Evolutionary conservation across 768 basidiomycete genomes (phyloP).

Genomic region (Infundibulicybe gibba): DNA sequence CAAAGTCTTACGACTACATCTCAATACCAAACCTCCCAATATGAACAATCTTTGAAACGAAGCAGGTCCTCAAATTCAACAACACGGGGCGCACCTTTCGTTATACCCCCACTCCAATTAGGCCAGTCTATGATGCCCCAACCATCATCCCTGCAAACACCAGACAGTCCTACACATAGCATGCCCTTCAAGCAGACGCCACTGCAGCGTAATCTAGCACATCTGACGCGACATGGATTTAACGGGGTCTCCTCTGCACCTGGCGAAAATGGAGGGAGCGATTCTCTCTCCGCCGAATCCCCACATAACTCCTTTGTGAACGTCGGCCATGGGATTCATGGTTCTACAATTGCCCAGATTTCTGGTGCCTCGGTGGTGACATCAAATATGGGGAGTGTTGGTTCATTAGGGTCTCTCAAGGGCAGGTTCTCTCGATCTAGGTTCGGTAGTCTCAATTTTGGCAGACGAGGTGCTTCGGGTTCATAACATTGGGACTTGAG

Average conservation of each 20-base stretch:
- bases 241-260: slow-evolving; percentile 79
- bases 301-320: slow-evolving; percentile 76
- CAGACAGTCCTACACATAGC: slow-evolving; percentile 19
- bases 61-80: slow-evolving; percentile 45
- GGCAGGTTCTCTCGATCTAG: slow-evolving; percentile 74
- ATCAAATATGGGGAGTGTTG: slow-evolving; percentile 60
- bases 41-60: slow-evolving; percentile 45
- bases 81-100: slow-evolving; percentile 33
- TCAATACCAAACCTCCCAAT: slow-evolving; percentile 43
- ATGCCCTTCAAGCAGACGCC: slow-evolving; percentile 58
- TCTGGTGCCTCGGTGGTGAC: slow-evolving; percentile 59
- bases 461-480: slow-evolving; percentile 37
- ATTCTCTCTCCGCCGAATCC: slow-evolving; percentile 62
- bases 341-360: slow-evolving; percentile 31
- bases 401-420: slow-evolving; percentile 59
- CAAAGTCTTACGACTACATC: slow-evolving; percentile 24
- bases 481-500: neutral
- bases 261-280: slow-evolving; percentile 54
- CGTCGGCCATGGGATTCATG: slow-evolving; percentile 50
- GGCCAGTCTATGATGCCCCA: slow-evolving; percentile 45
- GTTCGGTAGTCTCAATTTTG: slow-evolving; percentile 72
- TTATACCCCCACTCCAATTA: slow-evolving; percentile 51
- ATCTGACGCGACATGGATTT: slow-evolving; percentile 80
- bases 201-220: slow-evolving; percentile 76
- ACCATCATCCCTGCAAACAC: slow-evolving; percentile 36